Base-by-base conservation (phyloP, 2,329 filamentous ascomycete genomes). In the Plectosphaerella sp. region DNA sequence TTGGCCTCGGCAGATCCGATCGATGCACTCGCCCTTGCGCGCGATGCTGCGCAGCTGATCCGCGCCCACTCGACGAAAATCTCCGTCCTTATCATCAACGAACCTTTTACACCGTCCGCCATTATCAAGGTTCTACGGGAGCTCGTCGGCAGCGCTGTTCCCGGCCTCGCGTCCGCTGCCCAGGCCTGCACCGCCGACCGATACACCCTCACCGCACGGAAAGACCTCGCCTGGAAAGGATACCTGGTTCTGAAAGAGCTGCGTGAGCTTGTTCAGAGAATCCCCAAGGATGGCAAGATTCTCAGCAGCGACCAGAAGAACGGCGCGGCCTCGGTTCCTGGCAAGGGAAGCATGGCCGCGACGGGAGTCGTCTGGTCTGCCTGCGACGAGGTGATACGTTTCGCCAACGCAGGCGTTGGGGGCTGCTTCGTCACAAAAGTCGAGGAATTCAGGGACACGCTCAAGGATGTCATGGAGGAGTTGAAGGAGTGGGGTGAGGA, bases 401-500 rank as follows among this genome's bases (percentile, higher is more conserved):
- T 96, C 39, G 80, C 84, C 47, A 76, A 75, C 6, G 71, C 84
- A 22, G 91, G 91, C 0, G 79, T 95, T 5, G 81, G 80, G 0
- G 89, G 87, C 0, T 74, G 91, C 52, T 78, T 93, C 46, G 77
- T 88, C 0, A 76, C 79, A 58, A 91, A 87, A 64, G 87, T 87
- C 2, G 83, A 89, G 59, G 79, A 91, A 65, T 89, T 87, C 69
- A 76, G 84, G 41, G 89, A 89, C 52, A 82, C 88, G 3, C 73
- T 97, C 22, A 82, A 89, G 60, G 93, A 97, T 71, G 88, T 91
- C 0, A 81, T 95, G 59, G 83, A 89, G 56, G 93, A 97, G 71
- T 68, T 97, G 58, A 89, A 91, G 65, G 90, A 93, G 60, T 97
- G 92, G 91, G 84, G 86, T 18, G 88, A 91, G 1, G 87, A 91